Base-by-base conservation (phyloP, 371 early-diverging fungal species). In the Haplosporangium sp. region DNA sequence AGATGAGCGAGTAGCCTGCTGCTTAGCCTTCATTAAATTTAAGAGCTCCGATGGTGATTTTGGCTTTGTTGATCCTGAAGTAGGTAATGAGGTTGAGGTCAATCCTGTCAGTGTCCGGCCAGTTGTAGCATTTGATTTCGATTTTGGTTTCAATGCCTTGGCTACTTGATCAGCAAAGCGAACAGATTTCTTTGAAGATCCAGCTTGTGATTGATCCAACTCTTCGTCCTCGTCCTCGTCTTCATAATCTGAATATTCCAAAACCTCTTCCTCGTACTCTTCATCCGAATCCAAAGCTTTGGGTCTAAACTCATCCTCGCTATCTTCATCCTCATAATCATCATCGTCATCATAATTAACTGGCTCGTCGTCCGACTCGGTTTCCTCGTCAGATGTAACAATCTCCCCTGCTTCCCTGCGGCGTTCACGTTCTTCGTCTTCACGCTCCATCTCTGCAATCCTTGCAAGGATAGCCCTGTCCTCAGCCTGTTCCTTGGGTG, bases 321-420 rank as follows among this genome's bases (percentile, higher is more conserved):
- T 75, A 38, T 67, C 72, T 13, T 57, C 76, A 63, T 83, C 71
- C 61, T 77, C 83, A 10, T 72, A 72, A 38, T 67, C 72, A 38
- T 67, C 72, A 9, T 57, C 76, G 15, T 77, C 78, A 3, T 70
- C 71, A 10, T 83, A 74, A 19, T 78, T 63, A 0, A 64, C 82
- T 59, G 88, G 88, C 4, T 71, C 66, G 4, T 61, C 63, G 50
- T 84, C 87, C 37, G 78, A 73, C 27, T 88, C 88, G 11, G 79
- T 69, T 9, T 91, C 88, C 39, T 90, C 86, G 34, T 85, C 77
- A 15, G 91, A 88, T 8, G 86, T 86, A 48, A 89, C 86, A 60
- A 88, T 88, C 61, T 89, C 85, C 13, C 88, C 89, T 1, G 88
- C 88, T 19, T 81, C 65, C 11, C 88, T 84, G n/a, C 86, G 85